Conservation (phyloP, 345 rosid genomes). For the Brassica rapa region DNA sequence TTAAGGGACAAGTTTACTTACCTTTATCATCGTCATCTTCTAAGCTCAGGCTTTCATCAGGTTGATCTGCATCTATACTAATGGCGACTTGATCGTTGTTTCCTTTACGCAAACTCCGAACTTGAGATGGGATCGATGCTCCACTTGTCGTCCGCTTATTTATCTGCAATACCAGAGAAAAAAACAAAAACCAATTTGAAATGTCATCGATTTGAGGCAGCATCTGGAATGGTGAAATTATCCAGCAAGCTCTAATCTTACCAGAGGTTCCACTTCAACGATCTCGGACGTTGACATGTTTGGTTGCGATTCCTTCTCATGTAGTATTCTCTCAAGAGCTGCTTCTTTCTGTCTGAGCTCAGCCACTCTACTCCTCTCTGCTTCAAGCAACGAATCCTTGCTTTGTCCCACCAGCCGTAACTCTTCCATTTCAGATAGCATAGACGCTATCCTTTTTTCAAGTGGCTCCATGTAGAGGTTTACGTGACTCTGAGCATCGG, state of each 20-base stretch:
- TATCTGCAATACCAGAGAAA: conserved; percentile 44
- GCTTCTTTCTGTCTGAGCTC: conserved; percentile 65
- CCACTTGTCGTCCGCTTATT: conserved; percentile 69
- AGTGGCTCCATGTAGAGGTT: conserved; percentile 63
- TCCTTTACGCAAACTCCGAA: conserved; percentile 80
- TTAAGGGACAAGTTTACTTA: conserved; percentile 28
- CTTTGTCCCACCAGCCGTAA: conserved; percentile 54
- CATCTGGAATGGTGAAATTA: not conserved
- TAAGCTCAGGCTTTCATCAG: conserved; percentile 46
- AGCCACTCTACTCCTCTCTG: conserved; percentile 70
- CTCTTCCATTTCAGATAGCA: conserved; percentile 64
- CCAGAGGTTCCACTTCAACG: conserved; percentile 87
- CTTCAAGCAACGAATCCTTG: conserved; percentile 64
- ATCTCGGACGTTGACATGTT: conserved; percentile 58
- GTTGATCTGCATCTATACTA: conserved; percentile 65
- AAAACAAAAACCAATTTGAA: not conserved
- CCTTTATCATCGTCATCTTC: conserved; percentile 98
- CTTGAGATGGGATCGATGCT: conserved; percentile 67
- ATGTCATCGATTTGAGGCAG: not conserved
- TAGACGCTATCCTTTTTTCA: conserved; percentile 54
- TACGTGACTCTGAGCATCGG: conserved; percentile 39
- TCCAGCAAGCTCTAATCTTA: conserved; percentile 42
- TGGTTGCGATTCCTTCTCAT: conserved; percentile 63
- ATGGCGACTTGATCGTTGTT: conserved; percentile 90
- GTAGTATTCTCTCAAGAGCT: conserved; percentile 63